These are phyloP conservation scores for Adansonia grandidieri DNA, from an alignment of 441 rosid genomes.

Conservation along the genomic window DNA sequence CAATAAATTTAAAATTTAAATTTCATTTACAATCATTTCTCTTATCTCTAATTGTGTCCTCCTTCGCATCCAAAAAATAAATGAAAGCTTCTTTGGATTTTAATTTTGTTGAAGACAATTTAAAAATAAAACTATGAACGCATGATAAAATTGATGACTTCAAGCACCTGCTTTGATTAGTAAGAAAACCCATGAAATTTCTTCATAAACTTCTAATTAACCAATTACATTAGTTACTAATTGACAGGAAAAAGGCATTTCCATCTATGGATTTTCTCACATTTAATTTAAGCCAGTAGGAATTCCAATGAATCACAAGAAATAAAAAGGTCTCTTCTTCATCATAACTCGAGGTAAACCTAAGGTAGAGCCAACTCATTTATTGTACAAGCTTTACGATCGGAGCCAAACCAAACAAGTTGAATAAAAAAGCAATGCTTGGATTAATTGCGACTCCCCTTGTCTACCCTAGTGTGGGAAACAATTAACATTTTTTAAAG, in stretches of 20 bases:
- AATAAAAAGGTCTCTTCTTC: background rate
- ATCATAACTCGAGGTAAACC: background rate
- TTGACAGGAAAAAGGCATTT: background rate
- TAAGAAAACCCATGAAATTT: background rate
- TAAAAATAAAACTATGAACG: too few species aligned
- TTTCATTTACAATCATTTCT: too few species aligned
- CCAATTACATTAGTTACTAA: background rate
- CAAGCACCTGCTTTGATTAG: background rate
- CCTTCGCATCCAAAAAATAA: too few species aligned
- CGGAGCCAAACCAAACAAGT: constrained; percentile 3
- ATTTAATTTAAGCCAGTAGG: background rate
- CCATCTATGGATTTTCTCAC: background rate
- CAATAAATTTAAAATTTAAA: too few species aligned
- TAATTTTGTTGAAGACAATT: too few species aligned
- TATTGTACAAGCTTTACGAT: background rate
- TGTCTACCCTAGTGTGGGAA: background rate
- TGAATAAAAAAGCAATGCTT: background rate
- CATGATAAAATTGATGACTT: background rate
- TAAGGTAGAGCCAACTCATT: background rate
- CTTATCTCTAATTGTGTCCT: too few species aligned
- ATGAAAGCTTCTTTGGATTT: too few species aligned
- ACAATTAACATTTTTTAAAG: background rate
- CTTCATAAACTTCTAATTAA: background rate
- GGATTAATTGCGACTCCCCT: background rate
- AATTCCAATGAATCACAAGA: background rate